phyloP scores from a whole-genome alignment of 306 rosid species.

The Rubus parviflorus region DNA sequence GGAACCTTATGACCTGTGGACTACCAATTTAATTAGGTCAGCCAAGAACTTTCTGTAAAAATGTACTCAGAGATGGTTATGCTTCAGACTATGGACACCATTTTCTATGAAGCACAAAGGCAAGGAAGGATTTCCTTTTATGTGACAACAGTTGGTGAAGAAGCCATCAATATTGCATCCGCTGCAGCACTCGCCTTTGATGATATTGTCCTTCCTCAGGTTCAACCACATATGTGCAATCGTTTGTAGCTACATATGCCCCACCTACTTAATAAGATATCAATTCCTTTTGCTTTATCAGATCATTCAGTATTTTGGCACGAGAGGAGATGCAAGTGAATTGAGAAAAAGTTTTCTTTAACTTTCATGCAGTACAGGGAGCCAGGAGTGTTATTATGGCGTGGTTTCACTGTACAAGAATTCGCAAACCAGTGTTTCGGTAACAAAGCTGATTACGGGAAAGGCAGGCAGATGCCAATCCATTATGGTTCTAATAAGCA shows the following conservation, averaged over 20 bases:
- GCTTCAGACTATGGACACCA: conserved; percentile 84
- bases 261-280: conserved; percentile 11
- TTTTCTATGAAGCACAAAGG: conserved; percentile 90
- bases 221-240: conserved; percentile 22
- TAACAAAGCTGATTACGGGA: conserved; percentile 75
- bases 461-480: conserved; percentile 91
- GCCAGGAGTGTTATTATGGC: conserved; percentile 85
- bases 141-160: conserved; percentile 76
- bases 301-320: conserved; percentile 12
- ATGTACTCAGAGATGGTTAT: conserved; percentile 79
- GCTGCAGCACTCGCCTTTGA: conserved; percentile 78
- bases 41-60: conserved; percentile 56
- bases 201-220: conserved; percentile 88
- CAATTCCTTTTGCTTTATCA: neutral
- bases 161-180: conserved; percentile 81
- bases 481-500: conserved; percentile 88
- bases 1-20: conserved; percentile 8
- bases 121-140: conserved; percentile 93
- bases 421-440: conserved; percentile 82
- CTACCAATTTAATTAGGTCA: conserved; percentile 44
- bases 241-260: conserved; percentile 7
- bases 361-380: conserved; percentile 73
- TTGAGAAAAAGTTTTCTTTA: conserved; percentile 17
- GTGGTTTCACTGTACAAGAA: conserved; percentile 85
- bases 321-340: conserved; percentile 14